Base-by-base conservation (phyloP, 345 rosid species). In the Populus nigra region DNA sequence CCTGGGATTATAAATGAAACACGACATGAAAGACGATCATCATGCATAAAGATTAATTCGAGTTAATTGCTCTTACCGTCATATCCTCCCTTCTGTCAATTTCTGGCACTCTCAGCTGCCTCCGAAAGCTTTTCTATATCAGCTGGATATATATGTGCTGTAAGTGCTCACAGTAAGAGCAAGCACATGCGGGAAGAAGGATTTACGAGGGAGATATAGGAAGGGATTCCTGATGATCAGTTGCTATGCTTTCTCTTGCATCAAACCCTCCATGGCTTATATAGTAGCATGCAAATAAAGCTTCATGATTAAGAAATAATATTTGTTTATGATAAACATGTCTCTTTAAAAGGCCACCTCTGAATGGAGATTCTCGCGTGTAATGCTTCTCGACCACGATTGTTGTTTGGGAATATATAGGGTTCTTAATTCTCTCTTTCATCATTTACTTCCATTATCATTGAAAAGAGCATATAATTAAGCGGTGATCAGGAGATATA, bases 311-410 rank as follows among this genome's bases (percentile, higher is more conserved):
- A 2, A 20, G 22, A 67, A 77, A 39, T 68, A 72, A 63, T 75
- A 73, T 16, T 73, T 66, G 12, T 12, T 18, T 20, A 20, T 2
- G 69, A 41, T 20, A 2, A 27, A 62, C 5, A 27, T 66, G 22
- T 27, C 66, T 82, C 73, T 77, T 72, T 61, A 76, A 76, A 78
- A 59, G 72, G 72, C 80, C 68, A 75, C 83, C 79, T 79, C 43
- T 63, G 81, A 79, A 79, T 81, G 76, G 41, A 79, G 80, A 75
- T 73, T 76, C 81, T 77, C 65, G 65, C 77, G 74, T 77, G 75
- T 43, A 11, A 75, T 17, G 81, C 77, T 72, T 77, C 87, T 83
- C 79, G 35, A 69, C 86, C 86, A 81, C 73, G 77, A 78, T 85
- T 85, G 36, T 57, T 85, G 78, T 62, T 29, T 61, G 79, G 65